Base-by-base conservation (phyloP, 2,329 filamentous ascomycete species). In the Cordyceps cateniannulata region DNA sequence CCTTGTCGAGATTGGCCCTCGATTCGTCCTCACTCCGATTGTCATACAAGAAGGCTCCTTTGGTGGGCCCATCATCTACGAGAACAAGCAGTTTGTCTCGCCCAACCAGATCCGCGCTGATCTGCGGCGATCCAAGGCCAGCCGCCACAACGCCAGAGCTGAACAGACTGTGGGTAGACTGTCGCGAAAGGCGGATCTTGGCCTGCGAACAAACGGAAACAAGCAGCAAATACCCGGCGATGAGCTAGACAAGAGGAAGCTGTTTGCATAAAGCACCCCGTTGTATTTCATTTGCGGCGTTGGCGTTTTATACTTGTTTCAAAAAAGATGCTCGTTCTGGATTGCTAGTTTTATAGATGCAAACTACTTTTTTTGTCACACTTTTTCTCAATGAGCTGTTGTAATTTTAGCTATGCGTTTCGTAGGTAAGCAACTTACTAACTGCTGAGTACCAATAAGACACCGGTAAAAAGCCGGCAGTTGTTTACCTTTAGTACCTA, bases 21-120 rank as follows among this genome's bases (percentile, higher is more conserved):
- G 95, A 50, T 93, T 97, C 67, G 92, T 97, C 32, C 79, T 97
- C 55, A 97, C 92, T 27, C 93, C 95, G 1, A 97, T 97, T 66
- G 87, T 98, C 61, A 96, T 98, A 66, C 86, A 96, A 68, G 95
- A 99, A 73, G 92, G 91, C 48, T 93, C 90, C 63, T 98, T 99
- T 68, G 93, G 93, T 59, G 95, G 95, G 0, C 93, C 95, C 3
- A 91, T 98, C 65, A 96, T 99, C 70, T 99, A 96, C 77, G 91
- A 98, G 80, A 98, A 98, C 79, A 95, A 91, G 81, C 89, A 96
- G 73, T 99, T 96, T 69, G 90, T 99, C 59, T 95, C 89, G 66
- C 95, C 95, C 10, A 99, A 99, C 83, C 91, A 97, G 76, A 85
- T 98, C 65, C 83, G 95, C 66, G 81, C 91, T 45, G 95, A 98